Conservation (phyloP, 1,284 basidiomycete species). For the Cryptococcus maquisensis region DNA sequence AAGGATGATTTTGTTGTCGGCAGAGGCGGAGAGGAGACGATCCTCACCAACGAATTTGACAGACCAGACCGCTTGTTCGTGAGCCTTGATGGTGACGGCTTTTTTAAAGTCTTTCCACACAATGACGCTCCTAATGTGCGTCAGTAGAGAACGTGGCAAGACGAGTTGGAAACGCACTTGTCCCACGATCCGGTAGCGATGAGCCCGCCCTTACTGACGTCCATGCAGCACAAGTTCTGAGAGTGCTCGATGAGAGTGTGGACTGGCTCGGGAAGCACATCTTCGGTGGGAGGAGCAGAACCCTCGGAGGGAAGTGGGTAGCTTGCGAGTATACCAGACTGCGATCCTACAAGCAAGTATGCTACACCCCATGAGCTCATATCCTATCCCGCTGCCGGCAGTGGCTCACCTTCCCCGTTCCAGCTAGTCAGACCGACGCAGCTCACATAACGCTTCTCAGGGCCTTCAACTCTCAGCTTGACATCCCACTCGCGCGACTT, state of each 20-base stretch:
- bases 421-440: slow-evolving; percentile 37
- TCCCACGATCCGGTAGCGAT: slow-evolving; percentile 98
- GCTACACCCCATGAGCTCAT: slow-evolving; percentile 54
- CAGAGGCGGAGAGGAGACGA: slow-evolving; percentile 76
- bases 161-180: slow-evolving; percentile 57
- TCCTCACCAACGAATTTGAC: slow-evolving; percentile 77
- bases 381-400: not conserved
- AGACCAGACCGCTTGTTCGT: slow-evolving; percentile 91
- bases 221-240: slow-evolving; percentile 84
- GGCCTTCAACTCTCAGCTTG: slow-evolving; percentile 73
- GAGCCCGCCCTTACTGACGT: slow-evolving; percentile 63
- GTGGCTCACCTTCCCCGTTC: slow-evolving; percentile 38
- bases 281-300: slow-evolving; percentile 52
- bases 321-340: slow-evolving; percentile 77
- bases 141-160: not conserved
- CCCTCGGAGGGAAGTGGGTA: slow-evolving; percentile 51
- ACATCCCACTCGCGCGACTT: slow-evolving; percentile 60
- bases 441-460: slow-evolving; percentile 63
- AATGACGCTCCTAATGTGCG: slow-evolving; percentile 72
- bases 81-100: slow-evolving; percentile 73
- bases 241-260: slow-evolving; percentile 83
- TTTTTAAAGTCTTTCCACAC: slow-evolving; percentile 83
- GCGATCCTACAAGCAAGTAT: slow-evolving; percentile 75
- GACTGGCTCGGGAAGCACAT: slow-evolving; percentile 61
- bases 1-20: slow-evolving; percentile 88